phyloP scores from a whole-genome alignment of 2,329 filamentous ascomycete species.

The Exophiala dermatitidis region DNA sequence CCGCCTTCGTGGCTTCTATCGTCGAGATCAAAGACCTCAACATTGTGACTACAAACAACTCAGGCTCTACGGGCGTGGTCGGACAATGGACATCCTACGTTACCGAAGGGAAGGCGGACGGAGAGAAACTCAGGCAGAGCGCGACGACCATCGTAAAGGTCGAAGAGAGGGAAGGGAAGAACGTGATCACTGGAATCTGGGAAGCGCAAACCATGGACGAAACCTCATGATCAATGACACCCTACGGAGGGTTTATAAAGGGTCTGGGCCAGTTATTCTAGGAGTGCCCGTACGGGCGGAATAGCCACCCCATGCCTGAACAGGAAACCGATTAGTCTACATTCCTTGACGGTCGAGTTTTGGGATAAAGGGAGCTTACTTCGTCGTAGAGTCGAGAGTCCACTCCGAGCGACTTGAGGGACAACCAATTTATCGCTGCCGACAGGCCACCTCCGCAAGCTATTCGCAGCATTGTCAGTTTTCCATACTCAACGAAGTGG shows the following conservation, averaged over 20 bases:
- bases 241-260: constrained; percentile 1
- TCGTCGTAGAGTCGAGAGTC: constrained; percentile 12
- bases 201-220: constrained; percentile 11
- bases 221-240: not conserved
- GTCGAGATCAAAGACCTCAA: constrained; percentile 11
- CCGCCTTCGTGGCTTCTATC: constrained; percentile 3
- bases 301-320: constrained; percentile 6
- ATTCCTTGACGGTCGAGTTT: not conserved
- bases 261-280: constrained; percentile 6
- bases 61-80: constrained; percentile 7
- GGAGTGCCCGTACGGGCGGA: constrained; percentile 2
- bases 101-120: constrained; percentile 6
- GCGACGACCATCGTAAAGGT: constrained; percentile 9
- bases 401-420: constrained; percentile 2
- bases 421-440: constrained; percentile 9
- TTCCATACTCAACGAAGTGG: not conserved
- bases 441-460: constrained; percentile 9
- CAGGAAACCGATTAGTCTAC: not conserved
- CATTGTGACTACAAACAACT: constrained; percentile 7
- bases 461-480: not conserved
- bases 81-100: constrained; percentile 10
- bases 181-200: constrained; percentile 5
- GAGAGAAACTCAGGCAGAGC: constrained; percentile 11
- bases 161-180: constrained; percentile 4
- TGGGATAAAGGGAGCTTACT: constrained; percentile 1